Evolutionary conservation across 225 moss, liverwort and hornwort genomes (phyloP).

Genomic region (Pseudoscleropodium purum): DNA sequence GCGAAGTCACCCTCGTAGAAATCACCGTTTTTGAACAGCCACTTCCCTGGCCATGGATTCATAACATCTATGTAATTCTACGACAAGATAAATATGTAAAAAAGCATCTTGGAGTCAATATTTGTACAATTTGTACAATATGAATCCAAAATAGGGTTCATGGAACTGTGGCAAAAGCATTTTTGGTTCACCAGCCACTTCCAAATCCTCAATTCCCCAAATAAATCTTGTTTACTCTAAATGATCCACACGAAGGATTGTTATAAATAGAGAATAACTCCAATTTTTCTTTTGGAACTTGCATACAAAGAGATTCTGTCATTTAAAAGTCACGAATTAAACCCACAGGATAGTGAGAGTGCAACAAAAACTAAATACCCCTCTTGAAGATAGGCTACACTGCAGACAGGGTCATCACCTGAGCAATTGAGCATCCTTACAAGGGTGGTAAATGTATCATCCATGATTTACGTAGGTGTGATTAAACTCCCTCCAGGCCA

Average conservation of each 20-base stretch:
- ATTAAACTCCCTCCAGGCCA: neutral
- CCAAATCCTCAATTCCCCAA: neutral
- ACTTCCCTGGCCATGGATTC: neutral
- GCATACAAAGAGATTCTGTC: neutral
- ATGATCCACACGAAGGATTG: neutral
- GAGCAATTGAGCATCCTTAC: neutral
- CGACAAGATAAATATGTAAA: neutral
- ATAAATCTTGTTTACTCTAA: neutral
- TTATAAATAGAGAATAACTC: neutral
- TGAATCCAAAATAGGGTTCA: neutral
- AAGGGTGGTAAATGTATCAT: neutral
- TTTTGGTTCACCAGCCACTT: neutral
- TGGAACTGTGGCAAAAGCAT: neutral
- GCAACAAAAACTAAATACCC: neutral
- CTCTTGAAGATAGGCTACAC: neutral
- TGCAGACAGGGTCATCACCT: neutral
- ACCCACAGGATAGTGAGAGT: neutral
- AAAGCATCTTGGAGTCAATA: neutral
- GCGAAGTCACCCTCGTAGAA: constrained; percentile 61
- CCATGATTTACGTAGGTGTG: neutral
- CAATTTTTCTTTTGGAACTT: neutral
- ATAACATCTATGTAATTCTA: neutral
- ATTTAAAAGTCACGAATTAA: neutral
- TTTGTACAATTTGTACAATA: neutral
- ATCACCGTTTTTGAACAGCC: constrained; percentile 67